Evolutionary conservation across 371 early-diverging fungal species (phyloP), one percentile per base, ranked within the genome.

Genomic region (Mortierella sp.): DNA sequence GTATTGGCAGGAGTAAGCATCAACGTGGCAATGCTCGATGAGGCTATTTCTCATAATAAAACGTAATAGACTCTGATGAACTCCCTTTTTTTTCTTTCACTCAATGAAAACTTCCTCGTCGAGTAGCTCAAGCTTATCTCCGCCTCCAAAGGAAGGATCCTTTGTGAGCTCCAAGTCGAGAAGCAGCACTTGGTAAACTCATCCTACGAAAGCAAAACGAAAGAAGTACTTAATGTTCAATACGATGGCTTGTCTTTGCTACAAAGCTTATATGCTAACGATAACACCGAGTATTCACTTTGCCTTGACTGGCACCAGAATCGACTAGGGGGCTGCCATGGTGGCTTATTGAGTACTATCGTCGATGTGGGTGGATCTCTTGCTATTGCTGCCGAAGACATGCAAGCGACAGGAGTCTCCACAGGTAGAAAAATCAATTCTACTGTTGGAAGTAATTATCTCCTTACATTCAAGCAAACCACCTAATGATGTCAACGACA

Each of bases 291-390:
- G 7, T 28, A 65, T 72, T 73, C 24, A 24, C 45, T 11, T 42
- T 26, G 24, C 38, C 28, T 14, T 44, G 45, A 3, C 28, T 34
- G 52, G n/a, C 34, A 16, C 0, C 75, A 94, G 94, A 94, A 94
- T 81, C 90, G 92, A 14, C 83, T 92, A 2, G 83, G 88, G 24
- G 88, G 90, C n/a, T 89, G 92, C 8, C 94, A 94, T 83, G 94
- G 94, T 63, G 94, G 94, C 11, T 63, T 94, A 26, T 80, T 92
- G 16, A 91, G 93, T 24, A 91, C 94, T 0, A 89, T 91, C 70
- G 92, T 93, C 0, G 94, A 93, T 79, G 70, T 92, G 48, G 93
- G 91, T 38, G 94, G 94, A 3, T 94, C 94, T 0, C 80, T 94
- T 47, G 93, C 93, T 10, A 87, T 94, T 55, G 92, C 93, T 1